Evolutionary conservation across 345 rosid species (phyloP).

Genomic region (Eucalyptus curtisii): DNA sequence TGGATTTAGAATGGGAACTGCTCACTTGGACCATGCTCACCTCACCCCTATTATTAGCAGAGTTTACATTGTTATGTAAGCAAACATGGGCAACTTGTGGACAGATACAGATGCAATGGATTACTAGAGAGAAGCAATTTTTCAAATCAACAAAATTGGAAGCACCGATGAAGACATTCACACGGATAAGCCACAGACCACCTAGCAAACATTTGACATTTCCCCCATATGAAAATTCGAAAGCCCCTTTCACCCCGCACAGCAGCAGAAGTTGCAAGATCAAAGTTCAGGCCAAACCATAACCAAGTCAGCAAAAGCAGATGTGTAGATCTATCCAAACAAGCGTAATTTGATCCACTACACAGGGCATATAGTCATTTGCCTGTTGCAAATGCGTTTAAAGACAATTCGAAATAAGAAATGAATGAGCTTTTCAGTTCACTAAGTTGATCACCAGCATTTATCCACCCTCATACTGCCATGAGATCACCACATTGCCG

Average conservation of each 20-base stretch:
- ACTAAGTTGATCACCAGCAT: neutral
- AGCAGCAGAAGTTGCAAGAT: neutral
- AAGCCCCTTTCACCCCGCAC: neutral
- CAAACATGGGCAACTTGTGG: neutral
- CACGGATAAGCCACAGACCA: neutral
- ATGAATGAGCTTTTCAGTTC: neutral
- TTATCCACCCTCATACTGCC: conserved; percentile 31
- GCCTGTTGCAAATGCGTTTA: neutral
- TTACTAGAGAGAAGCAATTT: neutral
- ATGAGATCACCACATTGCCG: conserved; percentile 77
- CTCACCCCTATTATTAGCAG: too few relatives aligned
- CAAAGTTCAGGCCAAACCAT: neutral
- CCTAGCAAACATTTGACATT: neutral
- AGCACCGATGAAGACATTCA: neutral
- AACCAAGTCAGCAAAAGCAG: neutral
- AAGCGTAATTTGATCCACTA: neutral
- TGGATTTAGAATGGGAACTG: fast-evolving
- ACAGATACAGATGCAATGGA: neutral
- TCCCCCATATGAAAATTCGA: neutral
- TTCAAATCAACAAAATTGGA: neutral
- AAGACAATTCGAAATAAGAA: neutral
- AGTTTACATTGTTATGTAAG: neutral
- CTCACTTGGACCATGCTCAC: too few relatives aligned
- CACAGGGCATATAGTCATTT: neutral
- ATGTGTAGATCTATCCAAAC: neutral